Evolutionary conservation across 2,329 filamentous ascomycete genomes (phyloP).

Genomic region (Paecilomyces fulvus): DNA sequence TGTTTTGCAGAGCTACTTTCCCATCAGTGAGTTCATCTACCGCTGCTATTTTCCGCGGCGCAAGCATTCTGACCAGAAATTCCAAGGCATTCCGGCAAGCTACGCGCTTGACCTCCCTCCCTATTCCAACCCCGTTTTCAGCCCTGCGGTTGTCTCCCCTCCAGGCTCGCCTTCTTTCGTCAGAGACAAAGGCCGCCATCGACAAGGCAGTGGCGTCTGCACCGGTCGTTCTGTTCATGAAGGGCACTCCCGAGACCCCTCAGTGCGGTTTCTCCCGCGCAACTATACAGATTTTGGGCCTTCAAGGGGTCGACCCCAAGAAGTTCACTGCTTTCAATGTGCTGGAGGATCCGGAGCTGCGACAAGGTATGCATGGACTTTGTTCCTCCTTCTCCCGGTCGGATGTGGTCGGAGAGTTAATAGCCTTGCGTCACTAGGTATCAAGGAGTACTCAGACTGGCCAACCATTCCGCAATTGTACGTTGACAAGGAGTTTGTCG

Average conservation of each 20-base stretch:
- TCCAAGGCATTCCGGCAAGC: slow-evolving; percentile 22
- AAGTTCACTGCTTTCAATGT: slow-evolving; percentile 99
- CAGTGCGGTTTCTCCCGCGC: slow-evolving; percentile 96
- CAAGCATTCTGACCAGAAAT: neutral
- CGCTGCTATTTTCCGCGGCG: neutral
- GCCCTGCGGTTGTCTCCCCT: slow-evolving; percentile 31
- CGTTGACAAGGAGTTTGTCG: slow-evolving; percentile 89
- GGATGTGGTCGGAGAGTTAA: neutral
- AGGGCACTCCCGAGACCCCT: slow-evolving; percentile 90
- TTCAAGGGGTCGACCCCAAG: slow-evolving; percentile 87
- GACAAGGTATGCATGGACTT: slow-evolving; percentile 53
- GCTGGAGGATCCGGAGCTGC: slow-evolving; percentile 78
- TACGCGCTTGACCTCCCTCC: slow-evolving; percentile 15
- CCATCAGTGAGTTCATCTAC: neutral
- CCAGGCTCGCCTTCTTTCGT: slow-evolving; percentile 61
- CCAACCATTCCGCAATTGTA: slow-evolving; percentile 97
- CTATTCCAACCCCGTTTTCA: slow-evolving; percentile 11
- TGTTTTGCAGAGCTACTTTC: neutral
- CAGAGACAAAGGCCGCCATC: slow-evolving; percentile 72
- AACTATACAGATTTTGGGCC: slow-evolving; percentile 84
- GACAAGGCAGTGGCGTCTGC: slow-evolving; percentile 81
- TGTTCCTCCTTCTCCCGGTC: neutral
- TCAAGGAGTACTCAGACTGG: slow-evolving; percentile 99
- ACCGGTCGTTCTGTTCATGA: slow-evolving; percentile 98
- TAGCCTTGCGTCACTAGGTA: slow-evolving; percentile 49